Evolutionary conservation across 306 rosid species (phyloP).

Genomic region (Senna tora): DNA sequence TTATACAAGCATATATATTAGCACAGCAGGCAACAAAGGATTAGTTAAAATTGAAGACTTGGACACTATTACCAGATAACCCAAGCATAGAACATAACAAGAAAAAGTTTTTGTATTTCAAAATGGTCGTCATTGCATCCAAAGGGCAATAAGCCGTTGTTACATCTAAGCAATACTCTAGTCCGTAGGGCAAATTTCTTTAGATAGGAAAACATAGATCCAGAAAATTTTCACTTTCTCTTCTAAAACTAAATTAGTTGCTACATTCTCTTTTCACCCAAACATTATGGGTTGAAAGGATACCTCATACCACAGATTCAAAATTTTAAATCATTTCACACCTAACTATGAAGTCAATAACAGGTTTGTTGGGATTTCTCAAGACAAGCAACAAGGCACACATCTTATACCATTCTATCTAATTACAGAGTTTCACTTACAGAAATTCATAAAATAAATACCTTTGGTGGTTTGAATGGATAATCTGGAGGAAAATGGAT

Average conservation of each 20-base stretch:
- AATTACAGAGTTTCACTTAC: not conserved
- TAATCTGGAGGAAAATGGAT: conserved; percentile 69
- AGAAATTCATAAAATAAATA: conserved; percentile 25
- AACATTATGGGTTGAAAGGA: not conserved
- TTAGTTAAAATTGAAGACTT: not conserved
- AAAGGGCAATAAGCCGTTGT: not conserved
- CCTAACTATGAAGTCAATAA: not conserved
- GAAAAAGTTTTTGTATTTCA: too few relatives aligned
- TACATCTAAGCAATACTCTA: not conserved
- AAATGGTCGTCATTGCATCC: not conserved
- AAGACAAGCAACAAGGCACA: not conserved
- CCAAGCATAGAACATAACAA: not conserved
- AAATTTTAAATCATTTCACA: not conserved
- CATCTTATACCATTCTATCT: not conserved
- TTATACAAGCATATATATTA: not conserved
- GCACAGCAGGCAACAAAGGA: not conserved
- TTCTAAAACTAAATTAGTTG: not conserved
- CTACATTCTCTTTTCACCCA: not conserved
- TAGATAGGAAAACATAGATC: not conserved
- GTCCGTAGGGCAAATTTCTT: not conserved
- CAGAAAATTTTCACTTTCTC: not conserved
- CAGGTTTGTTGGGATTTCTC: not conserved
- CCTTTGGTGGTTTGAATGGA: conserved; percentile 71
- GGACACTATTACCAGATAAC: not conserved
- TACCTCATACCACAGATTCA: too few relatives aligned